phyloP scores from a whole-genome alignment of 225 moss, liverwort and hornwort species.

The Bryum argenteum region DNA sequence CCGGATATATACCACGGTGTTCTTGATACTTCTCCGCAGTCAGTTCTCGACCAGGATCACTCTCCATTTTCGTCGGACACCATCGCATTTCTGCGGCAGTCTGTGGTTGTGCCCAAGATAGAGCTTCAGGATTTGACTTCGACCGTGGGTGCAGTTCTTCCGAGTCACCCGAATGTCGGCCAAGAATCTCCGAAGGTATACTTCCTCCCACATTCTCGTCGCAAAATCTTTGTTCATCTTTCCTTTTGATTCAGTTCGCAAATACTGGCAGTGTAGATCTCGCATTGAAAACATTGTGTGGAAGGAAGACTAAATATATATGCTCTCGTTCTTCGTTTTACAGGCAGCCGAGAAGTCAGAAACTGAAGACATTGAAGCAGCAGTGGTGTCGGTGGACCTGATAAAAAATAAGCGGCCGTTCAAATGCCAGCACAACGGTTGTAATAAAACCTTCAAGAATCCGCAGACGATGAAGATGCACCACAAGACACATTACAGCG shows the following conservation, averaged over 20 bases:
- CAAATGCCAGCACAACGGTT: conserved; percentile 45
- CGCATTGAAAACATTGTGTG: too few relatives aligned
- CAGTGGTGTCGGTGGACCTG: conserved; percentile 53
- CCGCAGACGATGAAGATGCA: conserved; percentile 75
- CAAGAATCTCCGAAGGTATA: conserved; percentile 28
- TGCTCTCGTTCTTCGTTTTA: not conserved
- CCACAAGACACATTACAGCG: conserved; percentile 61
- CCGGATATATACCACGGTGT: not conserved
- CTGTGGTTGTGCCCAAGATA: conserved; percentile 29
- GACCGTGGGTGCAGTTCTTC: conserved; percentile 20
- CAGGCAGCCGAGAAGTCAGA: conserved; percentile 47
- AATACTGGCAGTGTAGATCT: too few relatives aligned
- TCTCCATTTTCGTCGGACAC: conserved; percentile 14
- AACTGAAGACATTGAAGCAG: conserved; percentile 59
- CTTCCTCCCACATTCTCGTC: too few relatives aligned
- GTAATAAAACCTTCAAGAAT: conserved; percentile 63
- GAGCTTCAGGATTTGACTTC: conserved; percentile 38
- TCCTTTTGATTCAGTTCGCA: not conserved
- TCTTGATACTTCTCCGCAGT: conserved; percentile 9
- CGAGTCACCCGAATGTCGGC: not conserved
- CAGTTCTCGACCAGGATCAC: conserved; percentile 31
- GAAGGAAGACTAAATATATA: too few relatives aligned
- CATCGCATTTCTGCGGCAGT: conserved; percentile 27
- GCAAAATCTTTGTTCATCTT: not conserved
- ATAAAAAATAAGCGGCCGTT: conserved; percentile 62